phyloP scores from a whole-genome alignment of 2,329 filamentous ascomycete species.

The Cladosporium sp. region DNA sequence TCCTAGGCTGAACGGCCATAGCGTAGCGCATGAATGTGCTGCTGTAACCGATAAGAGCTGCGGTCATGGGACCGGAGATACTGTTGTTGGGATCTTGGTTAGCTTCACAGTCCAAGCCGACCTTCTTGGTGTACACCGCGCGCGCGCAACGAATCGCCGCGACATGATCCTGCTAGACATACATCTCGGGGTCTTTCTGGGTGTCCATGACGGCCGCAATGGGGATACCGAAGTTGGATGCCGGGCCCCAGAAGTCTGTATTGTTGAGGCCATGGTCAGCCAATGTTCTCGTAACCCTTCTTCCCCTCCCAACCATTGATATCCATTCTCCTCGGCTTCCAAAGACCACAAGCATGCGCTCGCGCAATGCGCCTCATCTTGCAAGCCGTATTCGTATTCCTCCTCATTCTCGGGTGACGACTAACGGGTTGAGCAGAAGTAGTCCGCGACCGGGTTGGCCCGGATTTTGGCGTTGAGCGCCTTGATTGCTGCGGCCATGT shows the following conservation, averaged over 20 bases:
- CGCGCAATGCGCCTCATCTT: neutral
- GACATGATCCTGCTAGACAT: slow-evolving; percentile 23
- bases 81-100: slow-evolving; percentile 39
- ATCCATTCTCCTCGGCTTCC: neutral
- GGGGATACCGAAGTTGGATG: slow-evolving; percentile 56
- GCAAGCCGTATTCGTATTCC: neutral
- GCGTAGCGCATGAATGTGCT: slow-evolving; percentile 68
- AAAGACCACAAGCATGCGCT: neutral
- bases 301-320: neutral
- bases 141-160: neutral
- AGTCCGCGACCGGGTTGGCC: slow-evolving; percentile 51
- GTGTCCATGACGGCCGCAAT: slow-evolving; percentile 56
- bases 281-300: neutral
- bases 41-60: slow-evolving; percentile 61
- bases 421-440: slow-evolving; percentile 57
- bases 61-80: slow-evolving; percentile 66
- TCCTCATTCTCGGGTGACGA: slow-evolving; percentile 24
- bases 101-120: neutral
- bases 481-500: slow-evolving; percentile 56
- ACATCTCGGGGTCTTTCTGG: slow-evolving; percentile 56
- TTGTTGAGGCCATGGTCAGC: slow-evolving; percentile 41
- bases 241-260: slow-evolving; percentile 55
- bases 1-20: slow-evolving; percentile 61
- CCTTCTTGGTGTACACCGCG: neutral
- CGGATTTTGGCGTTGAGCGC: slow-evolving; percentile 55